Evolutionary conservation across 257 asterid species (phyloP), one percentile per base, ranked within the genome.

Genomic region (Galeopsis tetrahit): DNA sequence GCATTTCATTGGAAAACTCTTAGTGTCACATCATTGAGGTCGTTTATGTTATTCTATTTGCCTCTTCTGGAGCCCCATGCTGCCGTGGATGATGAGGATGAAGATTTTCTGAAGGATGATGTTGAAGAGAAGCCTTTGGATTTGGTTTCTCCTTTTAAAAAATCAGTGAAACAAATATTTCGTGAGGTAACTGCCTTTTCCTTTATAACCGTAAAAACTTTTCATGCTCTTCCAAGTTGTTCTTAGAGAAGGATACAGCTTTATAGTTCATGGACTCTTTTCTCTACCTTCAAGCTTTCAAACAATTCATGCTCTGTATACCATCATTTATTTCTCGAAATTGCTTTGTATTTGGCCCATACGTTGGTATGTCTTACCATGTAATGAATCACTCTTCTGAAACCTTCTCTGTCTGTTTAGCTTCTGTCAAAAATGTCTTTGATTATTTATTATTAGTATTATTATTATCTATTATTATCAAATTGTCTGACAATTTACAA

Each of bases 1-100:
- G 99, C 97, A 65, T 88, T 94, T 75, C 86, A 91, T 28, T 91
- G 97, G 99, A 94, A 81, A 77, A 78, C 78, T 77, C 74, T 94
- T 58, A 90, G 86, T 31, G 38, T 91, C 73, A 91, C 93, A 42
- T 85, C 97, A 4, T 36, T 91, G 81, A 86, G 99, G 84, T 85
- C 93, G 10, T 88, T 94, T 75, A 79, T 88, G 60, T 56, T 84
- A 57, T 91, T 88, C 85, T 94, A 88, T 78, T 80, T 94, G 83
- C 98, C 99, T 64, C 93, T 91, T 69, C 10, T 94, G 90, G 97
- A 91, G 91, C 93, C 93, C 57, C 86, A 62, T 42, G 15, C 86
- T 17, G 83, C 42, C 48, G 33, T 66, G 71, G 96, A 91, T 63
- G 95, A 88, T 4, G 96, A 89, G 1, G 97, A 94, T 62, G 98